phyloP scores from a whole-genome alignment of 768 basidiomycete species.

The Hemileccinum impolitum region DNA sequence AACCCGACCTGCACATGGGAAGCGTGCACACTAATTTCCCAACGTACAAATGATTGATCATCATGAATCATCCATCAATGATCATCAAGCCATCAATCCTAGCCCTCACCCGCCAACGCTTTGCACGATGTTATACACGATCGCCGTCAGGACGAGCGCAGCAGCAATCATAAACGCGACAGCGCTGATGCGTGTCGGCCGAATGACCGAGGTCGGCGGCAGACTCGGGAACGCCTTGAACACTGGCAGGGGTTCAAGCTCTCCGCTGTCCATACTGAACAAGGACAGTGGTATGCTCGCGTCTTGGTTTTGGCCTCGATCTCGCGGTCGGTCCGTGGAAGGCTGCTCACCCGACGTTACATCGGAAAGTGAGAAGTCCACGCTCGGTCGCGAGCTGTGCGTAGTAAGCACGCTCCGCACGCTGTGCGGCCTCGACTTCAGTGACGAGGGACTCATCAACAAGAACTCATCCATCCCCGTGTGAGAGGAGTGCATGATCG shows the following conservation, averaged over 20 bases:
- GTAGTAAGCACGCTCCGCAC: constrained; percentile 2
- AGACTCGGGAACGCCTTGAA: constrained; percentile 18
- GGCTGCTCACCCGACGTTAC: not conserved
- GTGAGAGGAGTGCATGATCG: constrained; percentile 12
- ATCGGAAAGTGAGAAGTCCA: not conserved
- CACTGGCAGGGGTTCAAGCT: not conserved
- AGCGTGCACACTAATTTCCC: too few relatives aligned
- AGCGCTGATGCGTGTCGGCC: constrained; percentile 13
- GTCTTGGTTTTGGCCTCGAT: not conserved
- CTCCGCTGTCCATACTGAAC: not conserved
- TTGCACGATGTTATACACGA: constrained; percentile 15
- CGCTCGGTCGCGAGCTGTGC: constrained; percentile 6
- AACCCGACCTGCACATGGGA: too few relatives aligned
- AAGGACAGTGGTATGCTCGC: constrained; percentile 1
- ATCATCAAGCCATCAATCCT: too few relatives aligned
- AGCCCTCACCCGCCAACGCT: not conserved
- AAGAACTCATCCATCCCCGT: constrained; percentile 24
- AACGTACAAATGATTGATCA: too few relatives aligned
- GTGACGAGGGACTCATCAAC: constrained; percentile 10
- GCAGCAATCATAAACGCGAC: not conserved
- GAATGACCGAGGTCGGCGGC: constrained; percentile 2
- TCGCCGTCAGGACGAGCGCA: constrained; percentile 14
- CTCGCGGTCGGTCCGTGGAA: not conserved
- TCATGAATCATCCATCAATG: too few relatives aligned
- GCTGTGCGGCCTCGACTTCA: constrained; percentile 1